A percentile compares a stretch with the other conserved stretches of the same genome.
Conservation (phyloP, 352 stramenopile genomes). For the Phytophthora pinifolia region DNA sequence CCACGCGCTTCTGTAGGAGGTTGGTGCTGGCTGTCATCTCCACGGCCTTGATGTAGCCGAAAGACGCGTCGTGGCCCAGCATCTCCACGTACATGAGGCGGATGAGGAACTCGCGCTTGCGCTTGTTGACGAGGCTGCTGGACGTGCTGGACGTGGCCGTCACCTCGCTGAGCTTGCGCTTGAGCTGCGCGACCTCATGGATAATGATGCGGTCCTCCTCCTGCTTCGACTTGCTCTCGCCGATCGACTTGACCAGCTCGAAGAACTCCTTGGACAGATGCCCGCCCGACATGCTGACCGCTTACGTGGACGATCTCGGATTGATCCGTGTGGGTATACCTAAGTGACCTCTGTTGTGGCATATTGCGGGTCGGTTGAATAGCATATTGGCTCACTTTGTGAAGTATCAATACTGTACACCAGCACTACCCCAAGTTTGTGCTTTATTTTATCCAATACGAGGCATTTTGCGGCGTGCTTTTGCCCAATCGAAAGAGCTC, state of each 20-base stretch:
- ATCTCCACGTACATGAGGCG: constrained; percentile 99
- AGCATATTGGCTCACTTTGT: constrained; percentile 1
- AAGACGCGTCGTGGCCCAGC: constrained; percentile 99
- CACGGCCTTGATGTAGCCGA: constrained; percentile 98
- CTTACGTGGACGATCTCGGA: constrained; percentile 25
- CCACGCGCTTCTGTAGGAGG: constrained; percentile 98
- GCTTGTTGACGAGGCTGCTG: constrained; percentile 89
- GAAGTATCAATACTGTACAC: too few relatives aligned
- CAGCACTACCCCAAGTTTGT: too few relatives aligned
- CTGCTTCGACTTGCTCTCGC: constrained; percentile 99
- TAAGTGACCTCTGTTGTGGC: constrained; percentile 1
- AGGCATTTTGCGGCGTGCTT: too few relatives aligned
- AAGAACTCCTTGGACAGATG: constrained; percentile 99
- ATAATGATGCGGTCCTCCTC: constrained; percentile 99
- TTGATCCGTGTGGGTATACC: constrained; percentile 17
- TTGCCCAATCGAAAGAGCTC: too few relatives aligned
- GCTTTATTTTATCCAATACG: too few relatives aligned
- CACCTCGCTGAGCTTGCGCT: constrained; percentile 94
- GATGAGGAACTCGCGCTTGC: constrained; percentile 99
- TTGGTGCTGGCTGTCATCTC: constrained; percentile 98
- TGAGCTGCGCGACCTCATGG: constrained; percentile 95
- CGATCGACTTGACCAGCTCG: constrained; percentile 99
- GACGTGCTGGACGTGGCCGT: constrained; percentile 74
- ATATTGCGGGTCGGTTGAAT: constrained; percentile 10
- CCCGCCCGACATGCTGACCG: constrained; percentile 72